Conservation (phyloP, 2,329 filamentous ascomycete genomes). For the Microdochium trichocladiopsis region DNA sequence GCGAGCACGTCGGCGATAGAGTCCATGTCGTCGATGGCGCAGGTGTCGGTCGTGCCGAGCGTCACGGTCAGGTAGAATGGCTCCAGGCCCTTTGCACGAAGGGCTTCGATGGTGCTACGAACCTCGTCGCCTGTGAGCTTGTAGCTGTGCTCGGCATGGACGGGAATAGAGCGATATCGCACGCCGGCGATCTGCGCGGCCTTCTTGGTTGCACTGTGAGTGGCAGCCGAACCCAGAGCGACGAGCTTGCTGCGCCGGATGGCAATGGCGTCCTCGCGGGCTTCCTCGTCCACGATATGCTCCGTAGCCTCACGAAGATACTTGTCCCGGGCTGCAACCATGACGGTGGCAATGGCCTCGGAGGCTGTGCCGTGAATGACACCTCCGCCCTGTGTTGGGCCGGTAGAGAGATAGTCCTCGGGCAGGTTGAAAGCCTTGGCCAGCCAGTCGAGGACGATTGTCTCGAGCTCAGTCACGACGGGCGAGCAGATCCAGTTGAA, state of each 20-base stretch:
- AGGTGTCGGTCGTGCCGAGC: slow-evolving; percentile 81
- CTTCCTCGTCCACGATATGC: slow-evolving; percentile 38
- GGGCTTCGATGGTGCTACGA: slow-evolving; percentile 53
- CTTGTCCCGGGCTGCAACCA: slow-evolving; percentile 81
- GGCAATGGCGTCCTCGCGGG: slow-evolving; percentile 63
- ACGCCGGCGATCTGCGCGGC: slow-evolving; percentile 80
- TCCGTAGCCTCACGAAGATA: slow-evolving; percentile 58
- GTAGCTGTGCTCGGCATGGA: slow-evolving; percentile 56
- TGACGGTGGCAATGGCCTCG: slow-evolving; percentile 78
- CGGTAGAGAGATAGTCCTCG: slow-evolving; percentile 63
- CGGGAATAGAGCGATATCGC: slow-evolving; percentile 65
- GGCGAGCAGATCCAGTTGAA: slow-evolving; percentile 98
- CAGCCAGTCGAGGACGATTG: slow-evolving; percentile 87
- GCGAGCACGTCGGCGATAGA: slow-evolving; percentile 51
- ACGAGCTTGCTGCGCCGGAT: slow-evolving; percentile 66
- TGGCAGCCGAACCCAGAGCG: slow-evolving; percentile 69
- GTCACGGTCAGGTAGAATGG: slow-evolving; percentile 85
- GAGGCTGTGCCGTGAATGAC: slow-evolving; percentile 92
- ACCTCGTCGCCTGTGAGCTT: slow-evolving; percentile 62
- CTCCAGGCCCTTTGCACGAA: slow-evolving; percentile 62
- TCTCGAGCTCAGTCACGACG: slow-evolving; percentile 88
- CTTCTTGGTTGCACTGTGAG: slow-evolving; percentile 82
- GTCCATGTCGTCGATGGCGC: slow-evolving; percentile 75
- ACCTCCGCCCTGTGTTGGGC: slow-evolving; percentile 67
- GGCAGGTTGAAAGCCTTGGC: slow-evolving; percentile 70